Evolutionary conservation across 257 asterid species (phyloP), one percentile per base, ranked within the genome.

Genomic region (Mitragyna speciosa): DNA sequence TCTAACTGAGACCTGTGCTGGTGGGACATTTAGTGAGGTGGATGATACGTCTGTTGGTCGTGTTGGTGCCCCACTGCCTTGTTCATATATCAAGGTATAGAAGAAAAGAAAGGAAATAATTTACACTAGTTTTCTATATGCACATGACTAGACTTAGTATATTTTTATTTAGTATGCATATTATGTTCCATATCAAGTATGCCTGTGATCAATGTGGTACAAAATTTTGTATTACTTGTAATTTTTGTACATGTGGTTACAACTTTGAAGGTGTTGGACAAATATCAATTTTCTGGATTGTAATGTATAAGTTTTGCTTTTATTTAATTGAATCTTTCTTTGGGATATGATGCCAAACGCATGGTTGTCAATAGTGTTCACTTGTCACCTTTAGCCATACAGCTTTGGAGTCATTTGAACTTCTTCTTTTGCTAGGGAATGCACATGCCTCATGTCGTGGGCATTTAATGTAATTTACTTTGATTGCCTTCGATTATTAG

Each of bases 11-110:
- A 96, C 97, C 71, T 96, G 99, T 85, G 99, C 98, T 70, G 99
- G 99, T 78, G 99, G 98, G 79, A 90, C 98, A 63, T 96, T 96
- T 81, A 92, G 96, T 64, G 99, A 96, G 85, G 92, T 87, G 72
- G 97, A 96, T 77, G 99, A 96, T 91, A 89, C 92, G 48, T 90
- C 99, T 74, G 99, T 96, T 82, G 99, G 99, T 64, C 97, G 98
- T 77, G 99, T 94, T 76, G 99, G 99, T 74, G 88, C 96, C 30
- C 97, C 99, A 7, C 84, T 96, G 26, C 98, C 98, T 76, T 96
- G 99, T 85, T 92, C 99, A 71, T 80, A 84, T 80, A 85, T 95
- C 70, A 93, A 95, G 99, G 99, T 95, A 88, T 72, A 79, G 11
- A 31, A 70, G n/a, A 43, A 70, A 2, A 22, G 22, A 0, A 70